Evolutionary conservation across 2,329 filamentous ascomycete species (phyloP).

Genomic region (Septoria petroselini): DNA sequence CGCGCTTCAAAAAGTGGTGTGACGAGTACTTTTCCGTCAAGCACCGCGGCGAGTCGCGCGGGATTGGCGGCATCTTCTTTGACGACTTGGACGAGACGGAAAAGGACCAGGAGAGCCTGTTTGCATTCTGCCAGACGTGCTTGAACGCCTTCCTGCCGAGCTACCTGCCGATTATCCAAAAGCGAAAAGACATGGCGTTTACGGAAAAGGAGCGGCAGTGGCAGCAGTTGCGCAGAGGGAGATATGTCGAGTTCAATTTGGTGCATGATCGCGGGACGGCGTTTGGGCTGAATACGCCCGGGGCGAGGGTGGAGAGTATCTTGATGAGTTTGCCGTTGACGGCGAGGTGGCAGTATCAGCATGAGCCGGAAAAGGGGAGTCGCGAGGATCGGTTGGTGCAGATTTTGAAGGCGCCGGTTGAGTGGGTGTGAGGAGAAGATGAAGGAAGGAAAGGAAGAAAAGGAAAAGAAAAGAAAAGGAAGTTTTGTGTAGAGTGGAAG

Average conservation of each 20-base stretch:
- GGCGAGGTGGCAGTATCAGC: constrained; percentile 95
- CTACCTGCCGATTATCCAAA: constrained; percentile 84
- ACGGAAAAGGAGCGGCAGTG: constrained; percentile 85
- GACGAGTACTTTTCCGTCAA: constrained; percentile 96
- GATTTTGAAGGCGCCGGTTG: constrained; percentile 60
- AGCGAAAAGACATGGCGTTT: constrained; percentile 87
- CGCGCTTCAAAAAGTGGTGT: constrained; percentile 96
- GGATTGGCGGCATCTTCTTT: constrained; percentile 96
- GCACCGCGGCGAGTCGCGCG: constrained; percentile 81
- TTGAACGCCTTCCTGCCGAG: constrained; percentile 83
- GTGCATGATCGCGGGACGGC: constrained; percentile 93
- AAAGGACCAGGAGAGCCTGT: constrained; percentile 83
- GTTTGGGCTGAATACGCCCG: constrained; percentile 90
- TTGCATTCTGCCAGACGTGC: constrained; percentile 83
- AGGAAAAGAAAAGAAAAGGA: constrained; percentile 1
- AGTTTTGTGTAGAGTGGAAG: neutral
- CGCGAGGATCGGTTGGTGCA: constrained; percentile 78
- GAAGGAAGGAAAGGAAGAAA: too few relatives aligned
- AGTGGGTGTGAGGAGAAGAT: constrained; percentile 54
- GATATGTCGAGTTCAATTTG: constrained; percentile 98
- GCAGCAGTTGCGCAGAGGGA: constrained; percentile 91
- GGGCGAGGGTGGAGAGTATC: constrained; percentile 90
- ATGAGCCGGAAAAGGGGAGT: constrained; percentile 71
- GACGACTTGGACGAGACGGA: constrained; percentile 89
- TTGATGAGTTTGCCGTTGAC: constrained; percentile 94